These are phyloP conservation scores for Penicillium soppii DNA, from an alignment of 495 filamentous ascomycete species.

Conservation along the genomic window DNA sequence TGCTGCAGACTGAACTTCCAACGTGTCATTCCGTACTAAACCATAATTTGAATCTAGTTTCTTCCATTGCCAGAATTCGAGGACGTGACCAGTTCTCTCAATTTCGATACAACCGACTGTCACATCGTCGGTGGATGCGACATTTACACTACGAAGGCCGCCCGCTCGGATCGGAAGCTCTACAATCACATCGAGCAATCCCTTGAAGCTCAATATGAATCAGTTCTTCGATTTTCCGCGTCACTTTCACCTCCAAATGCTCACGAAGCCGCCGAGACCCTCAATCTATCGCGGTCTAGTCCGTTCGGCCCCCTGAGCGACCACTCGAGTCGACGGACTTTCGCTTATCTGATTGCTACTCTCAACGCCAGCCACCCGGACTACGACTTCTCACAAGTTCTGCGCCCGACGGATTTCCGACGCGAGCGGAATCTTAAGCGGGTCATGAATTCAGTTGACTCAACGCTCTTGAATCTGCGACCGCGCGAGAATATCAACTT, in stretches of 20 bases:
- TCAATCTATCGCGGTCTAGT: conserved; percentile 79
- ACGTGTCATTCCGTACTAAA: not conserved
- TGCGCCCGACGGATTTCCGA: conserved; percentile 84
- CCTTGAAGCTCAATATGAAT: conserved; percentile 85
- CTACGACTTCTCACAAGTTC: conserved; percentile 92
- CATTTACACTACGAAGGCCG: conserved; percentile 94
- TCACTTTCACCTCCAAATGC: conserved; percentile 76
- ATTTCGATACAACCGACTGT: conserved; percentile 89
- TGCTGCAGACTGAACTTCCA: conserved; percentile 1
- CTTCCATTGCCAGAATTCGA: conserved; percentile 88
- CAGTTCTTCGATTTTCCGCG: conserved; percentile 75
- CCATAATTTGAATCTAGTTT: conserved; percentile 56
- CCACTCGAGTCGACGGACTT: conserved; percentile 82
- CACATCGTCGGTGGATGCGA: conserved; percentile 90
- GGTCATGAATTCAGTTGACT: conserved; percentile 83
- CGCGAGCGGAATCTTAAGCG: conserved; percentile 69
- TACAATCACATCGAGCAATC: conserved; percentile 92
- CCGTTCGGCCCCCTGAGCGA: conserved; percentile 90
- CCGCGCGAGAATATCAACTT: conserved; percentile 53
- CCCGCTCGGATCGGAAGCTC: conserved; percentile 90
- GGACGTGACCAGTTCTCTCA: conserved; percentile 82
- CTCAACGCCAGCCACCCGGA: conserved; percentile 97
- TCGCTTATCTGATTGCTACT: conserved; percentile 94
- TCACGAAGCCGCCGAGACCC: conserved; percentile 46
- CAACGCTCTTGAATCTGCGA: conserved; percentile 78